Base-by-base conservation (phyloP, 2,329 filamentous ascomycete genomes). In the Calonectria fujianensis region DNA sequence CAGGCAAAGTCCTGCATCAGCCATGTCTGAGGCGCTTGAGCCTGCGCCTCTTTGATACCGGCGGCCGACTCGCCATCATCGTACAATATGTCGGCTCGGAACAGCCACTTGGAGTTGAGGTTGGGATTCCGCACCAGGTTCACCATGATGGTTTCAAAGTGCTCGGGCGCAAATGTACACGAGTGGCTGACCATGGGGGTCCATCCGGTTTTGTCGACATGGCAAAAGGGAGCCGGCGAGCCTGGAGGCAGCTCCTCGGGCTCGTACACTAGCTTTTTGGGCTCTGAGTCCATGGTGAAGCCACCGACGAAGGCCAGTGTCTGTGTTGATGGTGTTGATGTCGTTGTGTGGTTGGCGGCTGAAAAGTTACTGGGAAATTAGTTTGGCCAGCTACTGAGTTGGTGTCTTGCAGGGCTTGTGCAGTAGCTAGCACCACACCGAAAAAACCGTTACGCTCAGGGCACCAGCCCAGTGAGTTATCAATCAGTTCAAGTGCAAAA, bases 61-160 rank as follows among this genome's bases (percentile, higher is more conserved):
- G 45, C 27, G 45, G 37, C 59, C 37, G 70, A 66, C 39, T 61
- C 51, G 52, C 67, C 37, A 37, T 83, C 80, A 63, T 85, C 84
- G 54, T 82, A 89, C 32, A 94, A 88, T 32, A 96, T 92, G 80
- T 97, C 94, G 61, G 94, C 95, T 37, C 95, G 91, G 80, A 96
- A 95, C 1, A 97, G 88, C 89, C 94, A 94, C 20, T 90, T 92
- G 0, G 94, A 94, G 77, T 95, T 95, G 84, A 95, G 88, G 78
- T 97, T 96, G 0, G 95, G 95, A 80, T 96, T 96, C 78, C 90
- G 90, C 77, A 96, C 90, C 72, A 96, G 87, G 80, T 96, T 95
- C 79, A 92, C 85, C 91, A 95, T 94, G 65, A 94, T 92, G 51
- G 89, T 84, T 74, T 88, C 85, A 82, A 96, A 96, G 70, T 91